Evolutionary conservation across 2,329 filamentous ascomycete species (phyloP), one percentile per base, ranked within the genome.

Genomic region (Elsinoe batatas): DNA sequence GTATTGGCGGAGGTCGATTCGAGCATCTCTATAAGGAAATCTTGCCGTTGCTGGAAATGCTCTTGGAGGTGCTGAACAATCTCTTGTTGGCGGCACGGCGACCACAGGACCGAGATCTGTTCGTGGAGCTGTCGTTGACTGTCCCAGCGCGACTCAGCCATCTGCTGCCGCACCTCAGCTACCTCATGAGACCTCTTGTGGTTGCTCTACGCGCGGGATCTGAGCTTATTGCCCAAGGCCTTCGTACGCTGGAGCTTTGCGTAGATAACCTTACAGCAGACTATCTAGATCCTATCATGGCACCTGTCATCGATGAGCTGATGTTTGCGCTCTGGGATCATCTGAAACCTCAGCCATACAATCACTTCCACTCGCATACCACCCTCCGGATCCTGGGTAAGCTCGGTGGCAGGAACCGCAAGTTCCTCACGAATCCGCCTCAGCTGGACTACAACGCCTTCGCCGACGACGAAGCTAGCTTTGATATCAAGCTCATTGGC

Each of bases 11-110:
- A 50, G 94, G 93, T 6, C 87, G 95, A 60, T 99, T 98, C 62
- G 93, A 99, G 74, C 87, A 96, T 62, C 78, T 98, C 0, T 99
- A 99, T 70, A 98, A 98, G 73, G 91, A 97, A 69, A 95, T 99
- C 44, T 73, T 99, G 11, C 93, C 93, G 10, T 78, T 99, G 3
- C 78, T 99, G 5, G 93, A 99, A 72, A 98, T 98, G 90, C 79
- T 98, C 2, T 76, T 99, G 17, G 93, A 98, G 66, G 94, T 96
- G 11, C 83, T 99, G 58, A 98, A 98, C 72, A 98, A 91, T 61
- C 77, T 98, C 12, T 78, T 99, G 32, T 77, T 94, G 70, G 91
- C 91, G 17, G 93, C 93, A 7, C 82, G 91, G 56, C 95, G 94
- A 70, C 88, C 90, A 1, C 80, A 85, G 18, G 93, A 97, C 69